phyloP scores from a whole-genome alignment of 176 grass and related monocot genomes.

The Otatea glauca region DNA sequence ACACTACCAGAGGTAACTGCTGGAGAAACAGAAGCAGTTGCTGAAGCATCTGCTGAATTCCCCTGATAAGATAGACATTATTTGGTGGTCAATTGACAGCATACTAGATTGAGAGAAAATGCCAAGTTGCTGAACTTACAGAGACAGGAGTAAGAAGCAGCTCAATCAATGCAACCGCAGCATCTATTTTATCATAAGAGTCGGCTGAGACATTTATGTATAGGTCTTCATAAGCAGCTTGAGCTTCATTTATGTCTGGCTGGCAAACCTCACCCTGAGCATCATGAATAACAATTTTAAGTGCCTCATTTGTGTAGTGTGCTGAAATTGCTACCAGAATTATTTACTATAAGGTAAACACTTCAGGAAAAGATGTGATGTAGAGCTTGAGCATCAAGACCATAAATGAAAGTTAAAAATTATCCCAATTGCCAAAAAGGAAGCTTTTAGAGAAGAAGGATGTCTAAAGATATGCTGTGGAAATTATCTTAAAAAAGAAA shows the following conservation, averaged over 20 bases:
- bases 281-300: constrained; percentile 27
- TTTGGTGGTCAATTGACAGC: constrained; percentile 37
- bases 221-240: constrained; percentile 76
- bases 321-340: constrained; percentile 26
- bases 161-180: constrained; percentile 81
- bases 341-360: constrained; percentile 31
- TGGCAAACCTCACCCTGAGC: constrained; percentile 75
- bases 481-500: background rate
- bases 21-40: constrained; percentile 44
- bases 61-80: constrained; percentile 43
- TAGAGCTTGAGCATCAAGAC: constrained; percentile 7
- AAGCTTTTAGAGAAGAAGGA: background rate
- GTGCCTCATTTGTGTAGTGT: background rate
- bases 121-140: constrained; percentile 52
- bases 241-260: constrained; percentile 65
- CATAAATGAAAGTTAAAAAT: constrained; percentile 7
- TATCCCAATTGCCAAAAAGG: background rate
- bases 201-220: constrained; percentile 78
- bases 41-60: constrained; percentile 43
- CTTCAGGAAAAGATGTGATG: background rate
- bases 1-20: constrained; percentile 40
- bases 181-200: constrained; percentile 90
- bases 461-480: background rate
- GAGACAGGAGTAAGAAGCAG: constrained; percentile 77
- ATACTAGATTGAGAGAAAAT: background rate